phyloP scores from a whole-genome alignment of 2,329 filamentous ascomycete genomes.

The Cryphonectria nitschkei region DNA sequence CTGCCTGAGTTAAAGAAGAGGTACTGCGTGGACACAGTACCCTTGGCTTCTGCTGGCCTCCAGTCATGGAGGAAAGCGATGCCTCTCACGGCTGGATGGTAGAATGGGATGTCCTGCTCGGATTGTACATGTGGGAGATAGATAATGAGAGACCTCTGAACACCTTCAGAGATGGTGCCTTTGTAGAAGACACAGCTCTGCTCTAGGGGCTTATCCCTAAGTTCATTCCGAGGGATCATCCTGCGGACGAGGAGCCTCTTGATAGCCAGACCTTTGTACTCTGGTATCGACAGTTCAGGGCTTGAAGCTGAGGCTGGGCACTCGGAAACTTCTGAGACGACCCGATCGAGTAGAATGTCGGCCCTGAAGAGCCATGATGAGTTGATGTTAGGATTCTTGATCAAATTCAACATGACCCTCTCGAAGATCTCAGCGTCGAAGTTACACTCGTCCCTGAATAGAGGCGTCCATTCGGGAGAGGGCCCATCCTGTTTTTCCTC shows the following conservation, averaged over 20 bases:
- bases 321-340: slow-evolving; percentile 37
- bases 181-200: slow-evolving; percentile 81
- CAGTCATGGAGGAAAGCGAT: slow-evolving; percentile 78
- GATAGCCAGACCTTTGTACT: slow-evolving; percentile 51
- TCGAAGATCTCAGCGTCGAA: slow-evolving; percentile 68
- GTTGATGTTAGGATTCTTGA: slow-evolving; percentile 80
- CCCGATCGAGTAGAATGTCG: slow-evolving; percentile 67
- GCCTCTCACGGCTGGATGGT: slow-evolving; percentile 77
- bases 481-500: slow-evolving; percentile 43
- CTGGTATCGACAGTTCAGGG: slow-evolving; percentile 42
- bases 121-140: slow-evolving; percentile 75
- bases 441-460: slow-evolving; percentile 60
- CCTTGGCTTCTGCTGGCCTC: slow-evolving; percentile 46
- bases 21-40: slow-evolving; percentile 64
- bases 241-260: slow-evolving; percentile 72
- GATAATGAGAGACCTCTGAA: slow-evolving; percentile 62
- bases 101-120: slow-evolving; percentile 74
- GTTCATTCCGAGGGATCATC: slow-evolving; percentile 80
- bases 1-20: slow-evolving; percentile 50
- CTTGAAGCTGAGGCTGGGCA: slow-evolving; percentile 26
- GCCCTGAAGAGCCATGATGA: slow-evolving; percentile 78
- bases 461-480: slow-evolving; percentile 53
- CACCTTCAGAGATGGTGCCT: slow-evolving; percentile 35
- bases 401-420: slow-evolving; percentile 72
- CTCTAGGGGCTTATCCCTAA: slow-evolving; percentile 73